phyloP scores from a whole-genome alignment of 129 eudicot genomes.

The Silybum marianum region DNA sequence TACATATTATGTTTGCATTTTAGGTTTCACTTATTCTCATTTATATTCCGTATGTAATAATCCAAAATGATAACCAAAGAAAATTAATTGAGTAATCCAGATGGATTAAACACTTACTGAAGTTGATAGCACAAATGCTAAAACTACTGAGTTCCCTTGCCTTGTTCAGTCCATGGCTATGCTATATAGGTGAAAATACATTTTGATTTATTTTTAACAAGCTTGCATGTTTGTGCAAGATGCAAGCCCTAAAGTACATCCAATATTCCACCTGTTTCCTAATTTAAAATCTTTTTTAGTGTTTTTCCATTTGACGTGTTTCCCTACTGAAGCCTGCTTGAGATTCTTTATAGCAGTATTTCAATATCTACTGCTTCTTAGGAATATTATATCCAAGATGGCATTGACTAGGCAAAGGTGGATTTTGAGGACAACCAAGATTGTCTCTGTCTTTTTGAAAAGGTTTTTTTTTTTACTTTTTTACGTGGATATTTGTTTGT shows the following conservation, averaged over 20 bases:
- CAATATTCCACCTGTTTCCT: neutral
- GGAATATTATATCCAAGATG: conserved; percentile 89
- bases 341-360: neutral
- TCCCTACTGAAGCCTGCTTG: conserved; percentile 8
- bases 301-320: neutral
- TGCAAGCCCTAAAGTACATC: neutral
- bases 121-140: neutral
- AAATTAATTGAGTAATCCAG: neutral
- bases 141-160: neutral
- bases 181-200: neutral
- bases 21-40: neutral
- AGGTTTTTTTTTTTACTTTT: conserved; percentile 37
- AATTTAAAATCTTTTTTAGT: neutral
- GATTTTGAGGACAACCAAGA: conserved; percentile 95
- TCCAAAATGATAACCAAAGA: neutral
- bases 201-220: neutral
- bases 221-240: neutral
- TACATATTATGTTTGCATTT: neutral
- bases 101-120: neutral
- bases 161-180: neutral
- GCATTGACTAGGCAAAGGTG: conserved; percentile 89
- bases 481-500: neutral
- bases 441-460: conserved; percentile 82
- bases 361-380: conserved; percentile 33
- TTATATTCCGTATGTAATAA: neutral